phyloP scores from a whole-genome alignment of 177 flowering plant genomes.

The Tripterygium wilfordii region DNA sequence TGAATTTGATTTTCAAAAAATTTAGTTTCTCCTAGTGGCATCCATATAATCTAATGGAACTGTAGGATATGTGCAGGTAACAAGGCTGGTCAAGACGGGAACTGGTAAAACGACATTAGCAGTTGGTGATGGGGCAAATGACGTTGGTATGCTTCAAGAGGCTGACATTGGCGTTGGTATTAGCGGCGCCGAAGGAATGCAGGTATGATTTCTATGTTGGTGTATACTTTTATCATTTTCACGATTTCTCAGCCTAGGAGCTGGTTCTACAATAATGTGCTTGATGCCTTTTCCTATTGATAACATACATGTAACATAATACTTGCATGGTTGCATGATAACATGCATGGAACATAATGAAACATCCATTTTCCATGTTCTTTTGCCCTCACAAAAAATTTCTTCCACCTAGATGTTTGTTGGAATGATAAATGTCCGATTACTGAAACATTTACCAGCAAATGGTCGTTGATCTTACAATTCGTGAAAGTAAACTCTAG shows the following conservation, averaged over 20 bases:
- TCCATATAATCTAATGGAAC: conserved; percentile 33
- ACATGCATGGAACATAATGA: too few species aligned
- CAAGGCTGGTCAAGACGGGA: conserved; percentile 64
- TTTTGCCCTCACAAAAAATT: too few species aligned
- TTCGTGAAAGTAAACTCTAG: too few species aligned
- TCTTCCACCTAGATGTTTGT: not conserved
- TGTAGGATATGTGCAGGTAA: conserved; percentile 57
- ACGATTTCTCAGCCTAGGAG: not conserved
- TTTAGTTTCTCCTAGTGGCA: conserved; percentile 2
- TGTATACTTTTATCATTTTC: not conserved
- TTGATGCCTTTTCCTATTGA: too few species aligned
- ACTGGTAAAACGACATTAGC: conserved; percentile 66
- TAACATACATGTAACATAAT: too few species aligned
- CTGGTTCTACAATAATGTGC: too few species aligned
- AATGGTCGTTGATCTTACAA: too few species aligned
- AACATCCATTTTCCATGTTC: too few species aligned
- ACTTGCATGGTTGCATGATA: too few species aligned
- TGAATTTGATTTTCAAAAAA: not conserved
- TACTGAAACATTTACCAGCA: too few species aligned
- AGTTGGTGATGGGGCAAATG: conserved; percentile 90
- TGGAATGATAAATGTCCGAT: not conserved
- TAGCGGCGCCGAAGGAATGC: conserved; percentile 89
- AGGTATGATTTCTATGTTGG: too few species aligned
- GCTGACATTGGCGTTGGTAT: conserved; percentile 90
- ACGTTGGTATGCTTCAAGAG: conserved; percentile 91